Percentiles rank a stretch among this genome's conserved stretches.
These are phyloP conservation scores for Syncephalastrum sp. DNA, from an alignment of 371 early-diverging fungal species.

Conservation along the genomic window DNA sequence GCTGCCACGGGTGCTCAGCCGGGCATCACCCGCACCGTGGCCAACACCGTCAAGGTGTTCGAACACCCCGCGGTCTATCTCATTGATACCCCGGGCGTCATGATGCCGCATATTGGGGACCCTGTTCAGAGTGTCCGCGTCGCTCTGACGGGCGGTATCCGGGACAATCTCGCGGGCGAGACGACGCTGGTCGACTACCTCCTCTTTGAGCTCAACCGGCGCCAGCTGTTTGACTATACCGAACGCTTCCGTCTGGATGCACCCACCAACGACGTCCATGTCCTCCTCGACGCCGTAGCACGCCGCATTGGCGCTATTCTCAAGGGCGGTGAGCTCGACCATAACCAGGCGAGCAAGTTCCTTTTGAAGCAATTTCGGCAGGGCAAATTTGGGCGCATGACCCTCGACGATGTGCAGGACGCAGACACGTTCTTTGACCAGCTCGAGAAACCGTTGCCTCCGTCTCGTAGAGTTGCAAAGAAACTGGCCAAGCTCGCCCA, in stretches of 20 bases:
- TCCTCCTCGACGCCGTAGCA: slow-evolving; percentile 63
- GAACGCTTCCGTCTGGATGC: slow-evolving; percentile 30
- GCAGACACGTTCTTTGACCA: slow-evolving; percentile 57
- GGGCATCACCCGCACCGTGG: slow-evolving; percentile 86
- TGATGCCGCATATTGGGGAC: slow-evolving; percentile 82
- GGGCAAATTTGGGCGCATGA: slow-evolving; percentile 70
- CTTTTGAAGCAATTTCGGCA: slow-evolving; percentile 72
- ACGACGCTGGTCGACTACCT: slow-evolving; percentile 87
- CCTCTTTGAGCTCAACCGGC: slow-evolving; percentile 76
- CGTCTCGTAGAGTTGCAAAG: slow-evolving; percentile 53
- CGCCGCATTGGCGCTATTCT: slow-evolving; percentile 75
- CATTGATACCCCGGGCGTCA: slow-evolving; percentile 90
- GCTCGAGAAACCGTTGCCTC: slow-evolving; percentile 23
- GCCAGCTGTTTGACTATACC: slow-evolving; percentile 36
- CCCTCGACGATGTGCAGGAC: slow-evolving; percentile 51
- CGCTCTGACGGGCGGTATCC: slow-evolving; percentile 86
- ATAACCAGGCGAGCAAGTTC: slow-evolving; percentile 65
- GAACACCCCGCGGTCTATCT: slow-evolving; percentile 88
- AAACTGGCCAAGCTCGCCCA: slow-evolving; percentile 54
- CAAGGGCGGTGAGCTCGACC: slow-evolving; percentile 70
- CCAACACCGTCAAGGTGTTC: slow-evolving; percentile 80
- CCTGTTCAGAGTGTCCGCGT: slow-evolving; percentile 77
- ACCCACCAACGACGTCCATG: slow-evolving; percentile 70
- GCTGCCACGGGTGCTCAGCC: slow-evolving; percentile 85
- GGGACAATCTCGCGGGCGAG: slow-evolving; percentile 82